Evolutionary conservation across 805 yeast species (phyloP).

Genomic region (Candida tibetensis): DNA sequence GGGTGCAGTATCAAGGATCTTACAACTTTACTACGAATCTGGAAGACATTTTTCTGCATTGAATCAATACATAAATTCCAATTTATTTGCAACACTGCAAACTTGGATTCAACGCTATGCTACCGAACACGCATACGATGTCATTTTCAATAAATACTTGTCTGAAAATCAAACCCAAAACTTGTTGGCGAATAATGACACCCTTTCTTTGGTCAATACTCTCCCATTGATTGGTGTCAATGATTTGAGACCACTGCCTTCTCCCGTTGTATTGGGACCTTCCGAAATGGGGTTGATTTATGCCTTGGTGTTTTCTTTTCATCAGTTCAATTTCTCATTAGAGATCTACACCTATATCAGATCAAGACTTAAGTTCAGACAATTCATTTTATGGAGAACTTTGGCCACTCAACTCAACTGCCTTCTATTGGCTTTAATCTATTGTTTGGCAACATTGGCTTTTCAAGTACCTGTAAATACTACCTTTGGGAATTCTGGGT

Average conservation of each 20-base stretch:
- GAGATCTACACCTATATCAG: conserved; percentile 23
- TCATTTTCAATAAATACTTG: conserved; percentile 13
- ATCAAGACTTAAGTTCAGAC: conserved; percentile 19
- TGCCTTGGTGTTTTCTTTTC: conserved; percentile 31
- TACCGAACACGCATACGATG: conserved; percentile 16
- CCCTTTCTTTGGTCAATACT: conserved; percentile 16
- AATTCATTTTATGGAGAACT: conserved; percentile 26
- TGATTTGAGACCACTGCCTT: conserved; percentile 19
- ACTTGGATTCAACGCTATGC: conserved; percentile 24
- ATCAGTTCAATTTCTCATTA: conserved; percentile 32
- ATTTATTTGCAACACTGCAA: conserved; percentile 15
- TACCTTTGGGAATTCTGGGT: conserved; percentile 31
- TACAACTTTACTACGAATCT: conserved; percentile 23
- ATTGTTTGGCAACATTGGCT: conserved; percentile 29
- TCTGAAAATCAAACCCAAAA: conserved; percentile 12
- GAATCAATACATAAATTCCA: conserved; percentile 32
- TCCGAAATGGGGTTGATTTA: conserved; percentile 32
- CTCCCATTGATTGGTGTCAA: conserved; percentile 21
- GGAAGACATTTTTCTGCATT: conserved; percentile 32
- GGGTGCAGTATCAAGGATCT: conserved; percentile 15
- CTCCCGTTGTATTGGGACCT: conserved; percentile 29
- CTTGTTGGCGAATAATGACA: conserved; percentile 13
- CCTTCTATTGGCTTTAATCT: conserved; percentile 27
- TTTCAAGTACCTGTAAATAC: conserved; percentile 24
- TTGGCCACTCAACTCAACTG: conserved; percentile 30